A percentile compares a stretch with the other conserved stretches of the same genome.
Conservation (phyloP, 345 rosid species). For the Microcos paniculata region DNA sequence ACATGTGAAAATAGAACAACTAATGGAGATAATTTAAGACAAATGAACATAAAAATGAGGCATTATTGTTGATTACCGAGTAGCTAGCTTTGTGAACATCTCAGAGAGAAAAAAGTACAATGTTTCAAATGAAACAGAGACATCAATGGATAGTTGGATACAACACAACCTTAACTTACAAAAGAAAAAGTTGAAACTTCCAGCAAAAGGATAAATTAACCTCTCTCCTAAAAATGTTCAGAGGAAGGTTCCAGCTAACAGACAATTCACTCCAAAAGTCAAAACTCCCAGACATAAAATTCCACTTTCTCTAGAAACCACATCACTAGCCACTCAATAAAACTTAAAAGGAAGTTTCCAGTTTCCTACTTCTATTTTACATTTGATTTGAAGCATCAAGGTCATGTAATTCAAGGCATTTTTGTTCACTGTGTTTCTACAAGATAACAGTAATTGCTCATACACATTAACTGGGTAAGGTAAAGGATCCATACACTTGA, state of each 20-base stretch:
- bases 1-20: background rate
- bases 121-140: background rate
- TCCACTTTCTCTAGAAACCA: background rate
- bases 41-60: background rate
- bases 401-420: background rate
- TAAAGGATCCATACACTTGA: background rate
- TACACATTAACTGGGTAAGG: background rate
- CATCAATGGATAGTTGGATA: too few species aligned
- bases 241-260: slow-evolving; percentile 2
- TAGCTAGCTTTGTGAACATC: background rate
- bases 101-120: background rate
- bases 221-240: background rate
- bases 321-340: background rate
- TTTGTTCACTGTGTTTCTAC: background rate
- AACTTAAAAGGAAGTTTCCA: background rate
- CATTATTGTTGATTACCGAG: background rate
- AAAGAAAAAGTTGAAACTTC: background rate
- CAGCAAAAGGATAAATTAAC: background rate
- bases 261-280: background rate
- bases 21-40: background rate
- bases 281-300: background rate
- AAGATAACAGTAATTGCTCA: background rate
- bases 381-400: slow-evolving; percentile 5
- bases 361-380: background rate
- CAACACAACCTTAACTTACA: background rate